phyloP scores from a whole-genome alignment of 176 grass and related monocot genomes.

The Eragrostis nindensis region DNA sequence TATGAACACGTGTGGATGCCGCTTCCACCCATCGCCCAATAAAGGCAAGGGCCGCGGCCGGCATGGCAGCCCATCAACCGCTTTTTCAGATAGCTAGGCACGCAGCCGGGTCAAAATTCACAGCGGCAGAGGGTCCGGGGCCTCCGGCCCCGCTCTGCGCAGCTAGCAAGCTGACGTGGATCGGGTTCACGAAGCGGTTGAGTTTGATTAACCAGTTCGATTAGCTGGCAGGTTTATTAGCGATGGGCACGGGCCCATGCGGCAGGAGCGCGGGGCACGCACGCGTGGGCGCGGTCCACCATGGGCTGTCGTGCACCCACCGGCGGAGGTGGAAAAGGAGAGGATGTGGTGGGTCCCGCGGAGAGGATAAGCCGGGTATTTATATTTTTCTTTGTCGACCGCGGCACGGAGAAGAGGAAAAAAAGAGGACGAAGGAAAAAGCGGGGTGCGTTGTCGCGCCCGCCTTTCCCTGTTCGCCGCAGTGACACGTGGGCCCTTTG shows the following conservation, averaged over 20 bases:
- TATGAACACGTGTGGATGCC: neutral
- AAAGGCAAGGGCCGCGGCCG: neutral
- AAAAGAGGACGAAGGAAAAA: neutral
- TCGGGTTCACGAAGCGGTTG: neutral
- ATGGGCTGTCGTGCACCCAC: conserved; percentile 43
- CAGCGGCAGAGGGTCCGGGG: conserved; percentile 13
- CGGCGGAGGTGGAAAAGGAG: neutral
- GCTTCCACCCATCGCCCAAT: neutral
- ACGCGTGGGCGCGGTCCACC: conserved; percentile 48
- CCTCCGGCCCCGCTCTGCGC: neutral
- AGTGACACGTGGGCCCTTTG: conserved; percentile 22
- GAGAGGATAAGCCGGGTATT: conserved; percentile 37
- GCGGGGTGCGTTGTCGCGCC: neutral
- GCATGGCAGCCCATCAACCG: neutral
- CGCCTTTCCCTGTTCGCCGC: conserved; percentile 34
- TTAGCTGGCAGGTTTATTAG: neutral
- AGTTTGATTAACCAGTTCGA: neutral
- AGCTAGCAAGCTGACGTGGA: neutral
- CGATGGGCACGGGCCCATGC: neutral
- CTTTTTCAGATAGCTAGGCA: neutral
- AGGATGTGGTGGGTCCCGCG: conserved; percentile 38
- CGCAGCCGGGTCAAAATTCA: conserved; percentile 16
- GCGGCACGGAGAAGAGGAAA: neutral
- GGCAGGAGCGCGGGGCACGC: neutral
- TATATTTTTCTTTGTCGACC: neutral